Evolutionary conservation across 129 eudicot genomes (phyloP), one percentile per base, ranked within the genome.

Genomic region (Cynara cardunculus): DNA sequence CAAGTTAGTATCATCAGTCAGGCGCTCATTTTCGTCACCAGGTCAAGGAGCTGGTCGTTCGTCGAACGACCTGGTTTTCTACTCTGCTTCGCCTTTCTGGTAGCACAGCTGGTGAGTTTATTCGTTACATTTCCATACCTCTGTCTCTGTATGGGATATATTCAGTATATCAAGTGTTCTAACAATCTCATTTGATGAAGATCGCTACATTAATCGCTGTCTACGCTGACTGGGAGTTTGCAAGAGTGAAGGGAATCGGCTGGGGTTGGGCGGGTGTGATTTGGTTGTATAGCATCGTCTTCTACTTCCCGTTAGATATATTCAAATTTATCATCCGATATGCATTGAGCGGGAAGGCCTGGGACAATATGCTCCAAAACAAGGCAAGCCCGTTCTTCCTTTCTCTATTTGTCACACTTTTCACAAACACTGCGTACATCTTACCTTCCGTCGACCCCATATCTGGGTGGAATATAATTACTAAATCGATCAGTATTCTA

Each of bases 221-320:
- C 14, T 93, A 93, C 32, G 94, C 96, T 7, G 69, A 86, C 25
- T 93, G 98, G 98, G 92, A 73, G 3, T 93, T 93, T 46, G 98
- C 98, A 3, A 83, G 86, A 30, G 91, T 91, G 64, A 67, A 74
- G 0, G 98, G 98, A 34, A 82, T 93, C 24, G 98, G 98, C 2
- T 93, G 98, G 98, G 98, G 98, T 7, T 93, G 98, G 98, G 98
- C 90, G 0, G 98, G 94, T 16, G 94, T 93, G 59, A 91, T 93
- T 27, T 93, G 98, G 98, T 26, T 86, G 7, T 93, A 87, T 71
- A 90, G 94, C 83, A 70, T 93, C 18, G 1, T 93, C 41, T 49
- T 81, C 79, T 93, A 93, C 74, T 34, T 93, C 71, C 96, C 96
- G 16, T 87, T 93, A 21, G 98, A 93, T 41, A 0, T 87, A 8